These are phyloP conservation scores for Mycothermus thermophilus DNA, from an alignment of 495 filamentous ascomycete species.

Conservation along the genomic window DNA sequence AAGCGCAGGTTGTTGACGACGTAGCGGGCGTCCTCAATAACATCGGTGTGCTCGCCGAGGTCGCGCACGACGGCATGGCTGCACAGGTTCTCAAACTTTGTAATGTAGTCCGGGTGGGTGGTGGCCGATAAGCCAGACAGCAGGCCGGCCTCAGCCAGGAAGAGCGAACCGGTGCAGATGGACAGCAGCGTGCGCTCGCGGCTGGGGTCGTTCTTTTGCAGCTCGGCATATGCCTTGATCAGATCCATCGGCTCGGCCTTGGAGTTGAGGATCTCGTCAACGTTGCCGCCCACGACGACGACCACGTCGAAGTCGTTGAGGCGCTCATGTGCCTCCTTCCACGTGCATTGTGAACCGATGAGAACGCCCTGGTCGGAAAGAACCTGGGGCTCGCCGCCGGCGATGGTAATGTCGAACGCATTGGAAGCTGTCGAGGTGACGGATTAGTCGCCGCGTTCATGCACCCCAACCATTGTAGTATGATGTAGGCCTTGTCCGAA, in stretches of 20 bases:
- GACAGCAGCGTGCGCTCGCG: slow-evolving; percentile 62
- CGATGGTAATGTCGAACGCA: slow-evolving; percentile 57
- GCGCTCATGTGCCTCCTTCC: slow-evolving; percentile 48
- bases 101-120: slow-evolving; percentile 49
- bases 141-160: slow-evolving; percentile 59
- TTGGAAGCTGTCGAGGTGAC: slow-evolving; percentile 36
- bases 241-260: slow-evolving; percentile 47
- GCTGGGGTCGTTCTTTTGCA: slow-evolving; percentile 51
- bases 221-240: slow-evolving; percentile 51
- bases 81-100: slow-evolving; percentile 53
- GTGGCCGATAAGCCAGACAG: slow-evolving; percentile 60
- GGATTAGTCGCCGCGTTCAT: too few species aligned
- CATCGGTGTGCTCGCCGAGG: slow-evolving; percentile 49
- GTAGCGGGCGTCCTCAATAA: slow-evolving; percentile 61
- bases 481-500: too few species aligned
- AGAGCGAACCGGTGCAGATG: slow-evolving; percentile 59
- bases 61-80: slow-evolving; percentile 46
- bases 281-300: slow-evolving; percentile 50
- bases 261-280: slow-evolving; percentile 38
- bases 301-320: slow-evolving; percentile 59
- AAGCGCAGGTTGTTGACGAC: slow-evolving; percentile 70
- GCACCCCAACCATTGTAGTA: too few species aligned
- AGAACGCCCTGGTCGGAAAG: slow-evolving; percentile 60
- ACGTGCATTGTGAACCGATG: slow-evolving; percentile 56
- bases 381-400: slow-evolving; percentile 39